Evolutionary conservation across 805 yeast genomes (phyloP).

Genomic region (Saccharomycopsis selenospora): DNA sequence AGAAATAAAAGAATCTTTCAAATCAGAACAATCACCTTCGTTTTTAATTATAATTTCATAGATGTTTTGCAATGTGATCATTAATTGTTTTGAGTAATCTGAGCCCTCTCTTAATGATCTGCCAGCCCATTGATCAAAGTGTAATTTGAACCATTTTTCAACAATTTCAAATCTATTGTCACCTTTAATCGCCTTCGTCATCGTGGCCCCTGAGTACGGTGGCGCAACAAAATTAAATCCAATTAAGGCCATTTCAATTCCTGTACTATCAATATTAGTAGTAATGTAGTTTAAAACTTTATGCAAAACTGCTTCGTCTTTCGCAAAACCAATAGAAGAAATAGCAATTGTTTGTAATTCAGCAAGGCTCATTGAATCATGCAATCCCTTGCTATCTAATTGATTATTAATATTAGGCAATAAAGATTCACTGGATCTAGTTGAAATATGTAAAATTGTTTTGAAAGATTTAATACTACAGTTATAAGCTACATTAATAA

Average conservation of each 20-base stretch:
- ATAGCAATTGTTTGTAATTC: slow-evolving; percentile 52
- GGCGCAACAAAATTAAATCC: slow-evolving; percentile 41
- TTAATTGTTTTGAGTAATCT: slow-evolving; percentile 39
- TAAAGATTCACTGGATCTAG: slow-evolving; percentile 11
- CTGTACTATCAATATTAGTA: slow-evolving; percentile 47
- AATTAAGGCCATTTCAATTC: slow-evolving; percentile 50
- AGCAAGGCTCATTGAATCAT: slow-evolving; percentile 23
- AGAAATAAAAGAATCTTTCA: not conserved
- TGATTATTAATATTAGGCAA: slow-evolving; percentile 15
- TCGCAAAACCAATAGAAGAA: slow-evolving; percentile 45
- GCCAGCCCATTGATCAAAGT: slow-evolving; percentile 47
- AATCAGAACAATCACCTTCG: not conserved
- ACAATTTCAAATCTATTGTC: slow-evolving; percentile 28
- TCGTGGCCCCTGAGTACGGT: slow-evolving; percentile 20
- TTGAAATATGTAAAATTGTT: slow-evolving; percentile 40
- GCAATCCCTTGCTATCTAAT: not conserved
- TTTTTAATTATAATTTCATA: slow-evolving; percentile 34
- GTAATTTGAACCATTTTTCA: slow-evolving; percentile 52
- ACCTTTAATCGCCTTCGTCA: slow-evolving; percentile 10
- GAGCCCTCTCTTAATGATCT: slow-evolving; percentile 41
- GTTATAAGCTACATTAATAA: slow-evolving; percentile 36
- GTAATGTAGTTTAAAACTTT: slow-evolving; percentile 51
- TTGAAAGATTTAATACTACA: slow-evolving; percentile 47
- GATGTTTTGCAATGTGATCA: slow-evolving; percentile 37
- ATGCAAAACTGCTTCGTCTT: slow-evolving; percentile 35